Percentiles rank a stretch among this genome's conserved stretches.
phyloP scores from a whole-genome alignment of 1,139 yeast species.

The Pichia norvegensis region DNA sequence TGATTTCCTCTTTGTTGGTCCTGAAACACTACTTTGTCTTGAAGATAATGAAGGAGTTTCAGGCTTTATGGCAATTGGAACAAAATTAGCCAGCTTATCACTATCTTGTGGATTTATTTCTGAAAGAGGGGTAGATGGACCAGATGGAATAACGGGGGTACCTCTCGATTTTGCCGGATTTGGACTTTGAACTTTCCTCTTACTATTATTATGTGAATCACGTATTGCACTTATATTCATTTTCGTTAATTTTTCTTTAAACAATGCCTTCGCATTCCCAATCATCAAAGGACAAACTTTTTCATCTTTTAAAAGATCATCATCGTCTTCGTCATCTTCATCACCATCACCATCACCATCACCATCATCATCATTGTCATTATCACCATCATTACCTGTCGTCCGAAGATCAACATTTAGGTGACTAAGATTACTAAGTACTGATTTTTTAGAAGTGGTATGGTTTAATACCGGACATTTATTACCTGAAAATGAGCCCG shows the following conservation, averaged over 20 bases:
- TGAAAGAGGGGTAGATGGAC: constrained; percentile 17
- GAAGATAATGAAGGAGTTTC: constrained; percentile 8
- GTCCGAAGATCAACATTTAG: background rate
- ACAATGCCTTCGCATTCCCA: constrained; percentile 31
- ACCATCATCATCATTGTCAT: constrained; percentile 9
- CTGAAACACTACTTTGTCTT: constrained; percentile 10
- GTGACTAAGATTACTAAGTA: background rate
- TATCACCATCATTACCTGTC: background rate
- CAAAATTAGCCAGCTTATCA: constrained; percentile 14
- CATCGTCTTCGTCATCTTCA: constrained; percentile 14
- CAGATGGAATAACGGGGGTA: constrained; percentile 8
- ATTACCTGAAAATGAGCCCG: constrained; percentile 8
- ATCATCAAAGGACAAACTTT: constrained; percentile 36
- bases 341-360: background rate
- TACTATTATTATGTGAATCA: constrained; percentile 11
- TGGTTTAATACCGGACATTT: constrained; percentile 26
- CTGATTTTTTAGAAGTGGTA: background rate
- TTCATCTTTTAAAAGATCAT: constrained; percentile 25
- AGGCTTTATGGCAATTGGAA: constrained; percentile 18
- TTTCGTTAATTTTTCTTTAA: constrained; percentile 27
- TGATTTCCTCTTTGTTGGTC: constrained; percentile 4
- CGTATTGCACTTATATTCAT: constrained; percentile 26
- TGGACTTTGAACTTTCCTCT: background rate
- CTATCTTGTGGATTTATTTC: constrained; percentile 15
- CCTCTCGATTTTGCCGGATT: constrained; percentile 9